Evolutionary conservation across 176 grass and related monocot genomes (phyloP).

Genomic region (Melocanna baccifera): DNA sequence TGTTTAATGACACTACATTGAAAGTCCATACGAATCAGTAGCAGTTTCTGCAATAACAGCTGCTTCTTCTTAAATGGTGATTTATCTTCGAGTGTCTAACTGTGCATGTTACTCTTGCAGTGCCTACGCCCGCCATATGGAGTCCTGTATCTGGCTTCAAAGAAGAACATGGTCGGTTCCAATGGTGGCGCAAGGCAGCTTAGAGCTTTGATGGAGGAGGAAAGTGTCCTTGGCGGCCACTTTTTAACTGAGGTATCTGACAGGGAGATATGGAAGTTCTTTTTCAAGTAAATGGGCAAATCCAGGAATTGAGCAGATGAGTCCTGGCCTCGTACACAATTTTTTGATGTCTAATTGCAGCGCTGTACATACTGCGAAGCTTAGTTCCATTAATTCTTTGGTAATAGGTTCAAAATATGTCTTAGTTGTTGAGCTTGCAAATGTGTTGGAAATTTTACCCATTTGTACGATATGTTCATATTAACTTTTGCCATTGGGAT

Average conservation of each 20-base stretch:
- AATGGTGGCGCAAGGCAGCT: constrained; percentile 60
- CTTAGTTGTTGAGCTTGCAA: constrained; percentile 21
- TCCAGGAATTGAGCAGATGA: not conserved
- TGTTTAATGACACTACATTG: not conserved
- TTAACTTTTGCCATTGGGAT: too few relatives aligned
- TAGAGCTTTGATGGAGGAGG: constrained; percentile 73
- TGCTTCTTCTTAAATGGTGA: not conserved
- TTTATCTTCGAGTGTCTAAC: not conserved
- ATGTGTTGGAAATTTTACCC: not conserved
- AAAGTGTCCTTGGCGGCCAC: constrained; percentile 67
- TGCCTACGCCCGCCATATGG: constrained; percentile 86
- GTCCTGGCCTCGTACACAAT: not conserved
- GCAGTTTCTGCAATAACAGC: not conserved
- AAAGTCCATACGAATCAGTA: not conserved
- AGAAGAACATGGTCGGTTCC: constrained; percentile 83
- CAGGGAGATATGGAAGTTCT: constrained; percentile 85
- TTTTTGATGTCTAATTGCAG: constrained; percentile 29
- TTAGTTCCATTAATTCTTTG: constrained; percentile 60
- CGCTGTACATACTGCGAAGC: constrained; percentile 39
- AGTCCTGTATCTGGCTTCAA: constrained; percentile 67
- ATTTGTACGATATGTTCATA: not conserved
- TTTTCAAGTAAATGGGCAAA: constrained; percentile 67
- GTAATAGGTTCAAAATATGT: constrained; percentile 29
- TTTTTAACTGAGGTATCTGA: constrained; percentile 61
- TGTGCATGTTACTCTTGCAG: constrained; percentile 37